These are phyloP conservation scores for Clohesyomyces aquaticus DNA, from an alignment of 495 filamentous ascomycete genomes.

Conservation along the genomic window DNA sequence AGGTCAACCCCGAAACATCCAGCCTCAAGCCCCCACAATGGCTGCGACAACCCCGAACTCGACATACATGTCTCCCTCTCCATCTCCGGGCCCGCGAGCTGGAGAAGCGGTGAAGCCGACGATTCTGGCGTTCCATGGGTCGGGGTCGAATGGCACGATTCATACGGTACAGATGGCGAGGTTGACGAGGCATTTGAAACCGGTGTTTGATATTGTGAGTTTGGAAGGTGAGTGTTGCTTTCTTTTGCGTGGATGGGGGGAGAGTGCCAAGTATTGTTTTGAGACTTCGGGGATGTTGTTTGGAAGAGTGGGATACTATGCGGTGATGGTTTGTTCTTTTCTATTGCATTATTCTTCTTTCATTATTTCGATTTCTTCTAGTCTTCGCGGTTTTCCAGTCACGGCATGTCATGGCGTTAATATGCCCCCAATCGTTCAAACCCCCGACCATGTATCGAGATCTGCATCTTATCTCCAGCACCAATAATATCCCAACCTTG, in stretches of 20 bases:
- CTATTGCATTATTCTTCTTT: no score
- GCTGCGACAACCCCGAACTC: not conserved
- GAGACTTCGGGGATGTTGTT: no score
- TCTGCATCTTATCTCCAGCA: not conserved
- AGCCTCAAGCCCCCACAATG: not conserved
- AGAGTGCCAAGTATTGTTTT: no score
- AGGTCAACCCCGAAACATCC: no score
- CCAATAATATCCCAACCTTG: not conserved
- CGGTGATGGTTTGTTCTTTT: no score
- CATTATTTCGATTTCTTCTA: no score
- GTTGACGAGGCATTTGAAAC: conserved; percentile 17
- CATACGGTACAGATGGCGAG: conserved; percentile 34
- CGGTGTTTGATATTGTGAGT: conserved; percentile 22
- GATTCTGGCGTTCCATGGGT: conserved; percentile 36
- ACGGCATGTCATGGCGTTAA: no score
- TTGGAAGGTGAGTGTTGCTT: conserved; percentile 31
- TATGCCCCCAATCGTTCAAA: no score
- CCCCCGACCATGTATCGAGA: no score
- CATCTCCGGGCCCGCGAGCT: not conserved
- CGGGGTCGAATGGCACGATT: conserved; percentile 26
- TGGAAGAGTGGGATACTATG: no score
- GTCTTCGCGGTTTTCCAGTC: no score
- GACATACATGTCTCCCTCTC: not conserved
- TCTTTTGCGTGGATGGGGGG: no score
- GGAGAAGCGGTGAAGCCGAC: conserved; percentile 22